Evolutionary conservation across 2,329 filamentous ascomycete species (phyloP).

Genomic region (Apiospora sp.): DNA sequence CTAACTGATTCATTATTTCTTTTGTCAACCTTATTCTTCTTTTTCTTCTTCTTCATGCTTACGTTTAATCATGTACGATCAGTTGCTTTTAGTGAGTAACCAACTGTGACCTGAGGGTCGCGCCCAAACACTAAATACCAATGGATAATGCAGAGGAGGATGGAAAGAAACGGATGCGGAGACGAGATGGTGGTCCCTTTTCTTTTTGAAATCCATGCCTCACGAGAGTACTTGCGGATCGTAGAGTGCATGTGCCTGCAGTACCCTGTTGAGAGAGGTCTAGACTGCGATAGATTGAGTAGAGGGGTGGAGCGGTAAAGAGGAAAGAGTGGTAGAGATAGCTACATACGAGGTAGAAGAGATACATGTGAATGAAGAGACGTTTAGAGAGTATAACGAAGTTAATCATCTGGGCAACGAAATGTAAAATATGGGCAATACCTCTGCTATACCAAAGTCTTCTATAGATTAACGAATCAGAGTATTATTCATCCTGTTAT

Average conservation of each 20-base stretch:
- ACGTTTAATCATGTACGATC: conserved; percentile 5
- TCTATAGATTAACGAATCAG: too few relatives aligned
- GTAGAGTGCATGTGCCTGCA: too few relatives aligned
- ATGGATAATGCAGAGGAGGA: background rate
- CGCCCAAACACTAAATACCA: background rate
- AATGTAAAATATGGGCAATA: too few relatives aligned
- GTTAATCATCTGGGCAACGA: too few relatives aligned
- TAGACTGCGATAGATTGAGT: too few relatives aligned
- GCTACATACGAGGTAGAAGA: background rate
- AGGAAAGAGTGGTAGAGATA: background rate
- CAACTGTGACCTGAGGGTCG: background rate
- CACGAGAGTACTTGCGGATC: too few relatives aligned
- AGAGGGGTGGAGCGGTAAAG: background rate
- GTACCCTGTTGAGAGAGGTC: too few relatives aligned
- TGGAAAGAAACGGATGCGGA: background rate
- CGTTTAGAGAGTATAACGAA: too few relatives aligned
- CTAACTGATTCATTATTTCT: background rate
- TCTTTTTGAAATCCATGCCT: too few relatives aligned
- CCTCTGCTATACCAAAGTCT: too few relatives aligned
- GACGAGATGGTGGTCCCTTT: too few relatives aligned
- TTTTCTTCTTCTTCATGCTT: background rate
- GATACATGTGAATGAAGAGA: background rate
- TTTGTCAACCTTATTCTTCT: background rate
- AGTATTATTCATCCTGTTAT: too few relatives aligned
- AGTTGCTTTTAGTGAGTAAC: background rate